A percentile compares a stretch with the other conserved stretches of the same genome.
These are phyloP conservation scores for Talaromyces sp. DNA, from an alignment of 2,329 filamentous ascomycete genomes.

Conservation along the genomic window DNA sequence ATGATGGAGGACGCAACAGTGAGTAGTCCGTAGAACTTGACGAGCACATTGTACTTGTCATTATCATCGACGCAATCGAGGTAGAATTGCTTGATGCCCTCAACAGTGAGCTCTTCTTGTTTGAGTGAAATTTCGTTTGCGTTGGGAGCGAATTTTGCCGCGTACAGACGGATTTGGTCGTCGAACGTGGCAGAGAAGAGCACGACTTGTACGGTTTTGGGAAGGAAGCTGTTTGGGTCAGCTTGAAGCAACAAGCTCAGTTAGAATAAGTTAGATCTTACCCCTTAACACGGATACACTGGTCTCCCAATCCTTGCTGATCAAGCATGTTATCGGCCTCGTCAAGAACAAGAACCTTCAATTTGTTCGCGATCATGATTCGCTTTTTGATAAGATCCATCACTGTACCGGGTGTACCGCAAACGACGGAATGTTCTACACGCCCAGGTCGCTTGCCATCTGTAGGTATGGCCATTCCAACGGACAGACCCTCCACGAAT, in stretches of 20 bases:
- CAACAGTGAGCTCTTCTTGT: constrained; percentile 89
- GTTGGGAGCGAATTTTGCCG: constrained; percentile 76
- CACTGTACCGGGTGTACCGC: constrained; percentile 91
- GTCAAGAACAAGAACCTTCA: constrained; percentile 86
- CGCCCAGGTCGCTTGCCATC: constrained; percentile 67
- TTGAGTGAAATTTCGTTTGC: constrained; percentile 85
- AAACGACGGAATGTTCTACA: constrained; percentile 75
- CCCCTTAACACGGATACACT: constrained; percentile 87
- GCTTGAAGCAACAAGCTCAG: not conserved
- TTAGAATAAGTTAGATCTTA: constrained; percentile 36
- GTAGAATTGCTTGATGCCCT: constrained; percentile 96
- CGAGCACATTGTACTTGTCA: constrained; percentile 83
- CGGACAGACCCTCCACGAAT: constrained; percentile 72
- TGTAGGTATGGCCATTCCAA: constrained; percentile 78
- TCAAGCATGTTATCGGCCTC: constrained; percentile 99
- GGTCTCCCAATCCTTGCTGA: constrained; percentile 89
- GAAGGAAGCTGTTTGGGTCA: constrained; percentile 62
- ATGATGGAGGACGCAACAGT: constrained; percentile 97
- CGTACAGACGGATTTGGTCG: constrained; percentile 79
- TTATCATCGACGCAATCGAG: constrained; percentile 83
- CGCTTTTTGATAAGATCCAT: constrained; percentile 79
- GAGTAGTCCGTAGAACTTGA: constrained; percentile 93
- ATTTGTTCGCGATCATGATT: constrained; percentile 67
- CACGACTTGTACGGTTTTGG: constrained; percentile 75
- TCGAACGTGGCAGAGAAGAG: constrained; percentile 96